Evolutionary conservation across 1,284 basidiomycete genomes (phyloP).

Genomic region (Rhodotorula sp.): DNA sequence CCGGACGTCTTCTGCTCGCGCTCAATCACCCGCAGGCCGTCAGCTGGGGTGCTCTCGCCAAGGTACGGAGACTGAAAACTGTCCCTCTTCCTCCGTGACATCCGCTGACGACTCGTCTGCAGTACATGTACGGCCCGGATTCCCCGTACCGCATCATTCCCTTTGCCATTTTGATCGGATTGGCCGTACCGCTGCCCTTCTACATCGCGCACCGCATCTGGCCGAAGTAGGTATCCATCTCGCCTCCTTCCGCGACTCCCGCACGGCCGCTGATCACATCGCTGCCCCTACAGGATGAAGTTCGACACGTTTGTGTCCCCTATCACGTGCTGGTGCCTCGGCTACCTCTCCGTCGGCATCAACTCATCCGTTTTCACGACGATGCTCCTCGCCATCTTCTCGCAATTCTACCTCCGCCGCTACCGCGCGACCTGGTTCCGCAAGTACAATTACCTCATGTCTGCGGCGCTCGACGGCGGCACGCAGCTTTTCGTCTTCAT

Average conservation of each 20-base stretch:
- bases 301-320: slow-evolving; percentile 41
- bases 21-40: slow-evolving; percentile 55
- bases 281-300: not conserved
- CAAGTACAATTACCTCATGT: slow-evolving; percentile 37
- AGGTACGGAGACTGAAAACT: slow-evolving; percentile 35
- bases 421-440: slow-evolving; percentile 42
- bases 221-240: slow-evolving; percentile 52
- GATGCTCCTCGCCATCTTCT: slow-evolving; percentile 28
- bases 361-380: slow-evolving; percentile 40
- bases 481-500: slow-evolving; percentile 45
- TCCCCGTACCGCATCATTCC: slow-evolving; percentile 54
- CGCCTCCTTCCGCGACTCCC: not conserved
- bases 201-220: slow-evolving; percentile 59
- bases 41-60: slow-evolving; percentile 65
- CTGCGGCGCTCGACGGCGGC: slow-evolving; percentile 45
- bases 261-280: not conserved
- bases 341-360: slow-evolving; percentile 41
- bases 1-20: no score
- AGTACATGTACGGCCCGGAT: slow-evolving; percentile 57
- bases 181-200: slow-evolving; percentile 61
- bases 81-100: not conserved
- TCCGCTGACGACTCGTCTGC: not conserved
- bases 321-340: slow-evolving; percentile 41
- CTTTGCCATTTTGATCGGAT: slow-evolving; percentile 53
- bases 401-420: slow-evolving; percentile 31